These are phyloP conservation scores for Quillaja saponaria DNA, from an alignment of 306 rosid genomes.

Conservation along the genomic window DNA sequence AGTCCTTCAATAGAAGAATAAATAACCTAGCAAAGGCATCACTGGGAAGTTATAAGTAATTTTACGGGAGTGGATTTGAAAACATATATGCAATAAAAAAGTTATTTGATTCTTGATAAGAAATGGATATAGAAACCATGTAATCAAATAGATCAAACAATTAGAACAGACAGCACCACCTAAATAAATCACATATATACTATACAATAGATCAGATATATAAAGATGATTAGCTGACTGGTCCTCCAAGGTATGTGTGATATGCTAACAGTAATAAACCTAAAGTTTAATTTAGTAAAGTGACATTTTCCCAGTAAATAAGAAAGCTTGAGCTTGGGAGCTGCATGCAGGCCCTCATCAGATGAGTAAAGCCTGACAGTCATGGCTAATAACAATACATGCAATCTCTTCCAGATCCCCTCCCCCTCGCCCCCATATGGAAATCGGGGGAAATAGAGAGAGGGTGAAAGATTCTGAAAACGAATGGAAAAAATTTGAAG, in stretches of 20 bases:
- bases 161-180: constrained; percentile 25
- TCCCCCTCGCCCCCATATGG: neutral
- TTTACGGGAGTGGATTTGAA: constrained; percentile 7
- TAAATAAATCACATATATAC: constrained; percentile 4
- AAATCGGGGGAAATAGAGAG: neutral
- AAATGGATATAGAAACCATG: constrained; percentile 18
- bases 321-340: constrained; percentile 12
- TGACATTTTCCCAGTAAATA: constrained; percentile 4
- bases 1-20: constrained; percentile 13
- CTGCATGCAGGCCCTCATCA: constrained; percentile 47
- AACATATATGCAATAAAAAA: neutral
- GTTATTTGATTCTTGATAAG: neutral
- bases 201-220: constrained; percentile 3
- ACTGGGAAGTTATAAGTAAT: constrained; percentile 27
- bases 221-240: constrained; percentile 19
- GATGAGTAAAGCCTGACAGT: constrained; percentile 27
- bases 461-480: neutral
- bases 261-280: constrained; percentile 25
- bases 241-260: constrained; percentile 20
- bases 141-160: constrained; percentile 3
- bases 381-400: constrained; percentile 10
- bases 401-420: constrained; percentile 12
- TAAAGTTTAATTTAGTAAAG: constrained; percentile 29
- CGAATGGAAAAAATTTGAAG: too few relatives aligned
- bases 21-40: constrained; percentile 36